A percentile compares a stretch with the other conserved stretches of the same genome.
Evolutionary conservation across 2,329 filamentous ascomycete species (phyloP).

Genomic region (Elsinoe batatas): DNA sequence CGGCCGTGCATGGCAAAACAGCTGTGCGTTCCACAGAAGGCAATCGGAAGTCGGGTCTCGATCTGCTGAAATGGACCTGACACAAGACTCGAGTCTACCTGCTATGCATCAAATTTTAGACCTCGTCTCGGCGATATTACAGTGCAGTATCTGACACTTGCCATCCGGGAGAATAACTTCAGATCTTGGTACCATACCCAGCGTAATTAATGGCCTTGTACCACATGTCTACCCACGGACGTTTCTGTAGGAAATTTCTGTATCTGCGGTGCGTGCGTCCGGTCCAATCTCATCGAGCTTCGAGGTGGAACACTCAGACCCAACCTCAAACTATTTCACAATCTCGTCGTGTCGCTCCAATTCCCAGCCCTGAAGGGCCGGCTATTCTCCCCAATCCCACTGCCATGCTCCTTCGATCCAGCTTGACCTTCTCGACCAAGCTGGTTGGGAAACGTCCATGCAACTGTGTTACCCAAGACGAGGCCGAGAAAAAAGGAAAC

Average conservation of each 20-base stretch:
- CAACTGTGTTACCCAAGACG: neutral
- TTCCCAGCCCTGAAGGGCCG: neutral
- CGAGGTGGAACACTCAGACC: neutral
- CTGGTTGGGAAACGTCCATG: slow-evolving; percentile 8
- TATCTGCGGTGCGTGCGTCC: neutral
- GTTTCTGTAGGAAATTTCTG: too few relatives aligned
- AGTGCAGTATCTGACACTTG: neutral
- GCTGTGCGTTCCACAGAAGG: neutral
- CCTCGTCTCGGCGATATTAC: neutral
- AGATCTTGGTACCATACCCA: neutral
- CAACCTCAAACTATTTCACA: slow-evolving; percentile 3
- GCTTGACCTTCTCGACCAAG: neutral
- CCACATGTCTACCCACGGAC: neutral
- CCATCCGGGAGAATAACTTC: neutral
- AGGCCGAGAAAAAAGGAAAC: neutral
- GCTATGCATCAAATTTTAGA: neutral
- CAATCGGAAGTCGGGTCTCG: neutral
- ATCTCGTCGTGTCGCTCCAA: neutral
- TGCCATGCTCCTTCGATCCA: neutral
- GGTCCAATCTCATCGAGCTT: slow-evolving; percentile 5
- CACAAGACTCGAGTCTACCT: neutral
- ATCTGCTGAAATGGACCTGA: neutral
- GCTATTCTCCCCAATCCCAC: neutral
- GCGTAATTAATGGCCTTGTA: neutral
- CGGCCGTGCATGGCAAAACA: neutral